Evolutionary conservation across 2,329 filamentous ascomycete species (phyloP), one percentile per base, ranked within the genome.

Genomic region (Shiraia sp.): DNA sequence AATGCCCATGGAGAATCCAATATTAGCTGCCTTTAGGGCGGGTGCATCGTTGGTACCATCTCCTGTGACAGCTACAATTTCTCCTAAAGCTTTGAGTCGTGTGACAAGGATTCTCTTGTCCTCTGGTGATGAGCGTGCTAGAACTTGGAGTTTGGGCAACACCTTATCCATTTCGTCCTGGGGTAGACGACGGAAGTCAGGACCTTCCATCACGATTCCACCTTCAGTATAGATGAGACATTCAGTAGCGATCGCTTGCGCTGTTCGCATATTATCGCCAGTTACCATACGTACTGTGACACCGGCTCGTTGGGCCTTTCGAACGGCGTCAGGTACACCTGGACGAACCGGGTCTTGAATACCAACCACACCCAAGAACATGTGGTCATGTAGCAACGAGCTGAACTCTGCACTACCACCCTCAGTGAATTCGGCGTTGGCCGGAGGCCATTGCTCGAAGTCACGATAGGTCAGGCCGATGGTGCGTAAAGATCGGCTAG

Each of bases 21-120:
- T 96, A 66, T 97, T 92, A 23, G 92, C 88, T 75, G 96, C 96
- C 80, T 97, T 97, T 61, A 97, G 78, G 13, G 93, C 92, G 35
- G 92, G 92, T 4, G 92, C 93, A 71, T 99, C 93, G 64, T 99
- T 97, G 66, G 96, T 92, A 69, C 92, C 93, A 65, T 97, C 92
- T 60, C 93, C 92, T 51, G 92, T 99, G 88, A 99, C 96, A 53
- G 93, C 92, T 46, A 97, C 93, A 32, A 96, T 91, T 66, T 97
- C 89, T 40, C 88, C 88, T 32, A 88, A 77, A 36, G 87, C 88
- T 69, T 97, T 93, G 32, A 97, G 85, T 23, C 96, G 84, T 67
- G 96, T 90, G 31, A 99, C 91, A 28, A 99, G 82, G 71, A 88
- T 91, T 8, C 88, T 92, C 79, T 99, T 99, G 79, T 99, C 93